phyloP scores from a whole-genome alignment of 2,329 filamentous ascomycete genomes.

The Aspergillus candidus region DNA sequence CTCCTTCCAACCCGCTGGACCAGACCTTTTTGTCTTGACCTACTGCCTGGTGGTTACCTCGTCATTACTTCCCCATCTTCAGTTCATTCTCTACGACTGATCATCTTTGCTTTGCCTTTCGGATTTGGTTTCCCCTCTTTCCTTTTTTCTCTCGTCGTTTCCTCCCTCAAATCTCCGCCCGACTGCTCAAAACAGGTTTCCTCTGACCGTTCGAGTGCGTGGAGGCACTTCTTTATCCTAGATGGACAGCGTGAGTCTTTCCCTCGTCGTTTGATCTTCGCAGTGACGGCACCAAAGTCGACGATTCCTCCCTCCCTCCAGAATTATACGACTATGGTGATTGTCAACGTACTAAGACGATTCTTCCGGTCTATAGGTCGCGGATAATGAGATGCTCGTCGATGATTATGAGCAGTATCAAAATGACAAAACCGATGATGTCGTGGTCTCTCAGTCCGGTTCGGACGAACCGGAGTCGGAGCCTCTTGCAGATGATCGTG shows the following conservation, averaged over 20 bases:
- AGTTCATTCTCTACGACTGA: slow-evolving; percentile 7
- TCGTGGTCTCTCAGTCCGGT: slow-evolving; percentile 57
- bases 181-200: slow-evolving; percentile 17
- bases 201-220: slow-evolving; percentile 23
- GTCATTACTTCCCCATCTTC: slow-evolving; percentile 16
- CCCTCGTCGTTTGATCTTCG: not conserved
- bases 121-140: slow-evolving; percentile 5
- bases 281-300: not conserved
- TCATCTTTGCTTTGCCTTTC: slow-evolving; percentile 3
- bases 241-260: slow-evolving; percentile 42
- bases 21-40: slow-evolving; percentile 20
- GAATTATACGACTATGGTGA: slow-evolving; percentile 3
- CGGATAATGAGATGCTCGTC: slow-evolving; percentile 57
- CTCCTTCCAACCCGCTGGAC: slow-evolving; percentile 18
- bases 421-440: slow-evolving; percentile 57
- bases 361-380: slow-evolving; percentile 38
- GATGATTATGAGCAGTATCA: slow-evolving; percentile 53
- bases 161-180: not conserved
- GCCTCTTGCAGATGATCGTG: slow-evolving; percentile 55
- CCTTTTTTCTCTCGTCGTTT: not conserved
- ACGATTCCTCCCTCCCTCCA: not conserved
- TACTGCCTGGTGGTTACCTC: slow-evolving; percentile 17
- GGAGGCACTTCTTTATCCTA: slow-evolving; percentile 31
- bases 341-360: slow-evolving; percentile 16
- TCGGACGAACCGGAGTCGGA: slow-evolving; percentile 52